phyloP scores from a whole-genome alignment of 495 filamentous ascomycete species.

The Podospora pseudopauciseta region DNA sequence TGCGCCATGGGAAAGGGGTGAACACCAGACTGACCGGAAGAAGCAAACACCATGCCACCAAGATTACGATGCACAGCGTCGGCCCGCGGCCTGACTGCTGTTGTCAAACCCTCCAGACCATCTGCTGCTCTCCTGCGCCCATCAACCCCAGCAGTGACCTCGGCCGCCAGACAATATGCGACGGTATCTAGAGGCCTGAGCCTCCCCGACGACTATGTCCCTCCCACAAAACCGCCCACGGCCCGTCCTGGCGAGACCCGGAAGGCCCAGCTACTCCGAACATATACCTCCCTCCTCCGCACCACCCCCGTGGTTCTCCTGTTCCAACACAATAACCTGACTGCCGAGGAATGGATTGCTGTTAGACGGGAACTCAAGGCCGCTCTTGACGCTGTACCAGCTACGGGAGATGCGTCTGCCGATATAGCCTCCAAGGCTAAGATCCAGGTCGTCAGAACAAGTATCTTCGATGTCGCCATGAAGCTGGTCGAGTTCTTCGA shows the following conservation, averaged over 20 bases:
- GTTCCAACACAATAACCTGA: slow-evolving; percentile 97
- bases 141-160: slow-evolving; percentile 17
- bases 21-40: background rate
- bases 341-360: slow-evolving; percentile 78
- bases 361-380: slow-evolving; percentile 75
- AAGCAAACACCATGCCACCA: slow-evolving; percentile 26
- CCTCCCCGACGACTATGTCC: slow-evolving; percentile 54
- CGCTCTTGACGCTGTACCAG: slow-evolving; percentile 60
- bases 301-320: slow-evolving; percentile 84
- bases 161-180: slow-evolving; percentile 35
- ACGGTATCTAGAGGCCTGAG: slow-evolving; percentile 40
- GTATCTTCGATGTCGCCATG: slow-evolving; percentile 80
- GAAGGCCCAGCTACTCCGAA: slow-evolving; percentile 90
- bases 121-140: slow-evolving; percentile 22
- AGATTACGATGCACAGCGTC: slow-evolving; percentile 31
- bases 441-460: slow-evolving; percentile 78
- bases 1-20: slow-evolving; percentile 3
- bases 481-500: slow-evolving; percentile 84
- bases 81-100: slow-evolving; percentile 26
- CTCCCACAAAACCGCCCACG: slow-evolving; percentile 80
- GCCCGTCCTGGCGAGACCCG: slow-evolving; percentile 80
- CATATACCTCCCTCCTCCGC: slow-evolving; percentile 89
- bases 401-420: slow-evolving; percentile 4
- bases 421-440: slow-evolving; percentile 54
- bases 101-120: slow-evolving; percentile 21